Evolutionary conservation across 2,329 filamentous ascomycete genomes (phyloP).

Genomic region (Aspergillus hortae): DNA sequence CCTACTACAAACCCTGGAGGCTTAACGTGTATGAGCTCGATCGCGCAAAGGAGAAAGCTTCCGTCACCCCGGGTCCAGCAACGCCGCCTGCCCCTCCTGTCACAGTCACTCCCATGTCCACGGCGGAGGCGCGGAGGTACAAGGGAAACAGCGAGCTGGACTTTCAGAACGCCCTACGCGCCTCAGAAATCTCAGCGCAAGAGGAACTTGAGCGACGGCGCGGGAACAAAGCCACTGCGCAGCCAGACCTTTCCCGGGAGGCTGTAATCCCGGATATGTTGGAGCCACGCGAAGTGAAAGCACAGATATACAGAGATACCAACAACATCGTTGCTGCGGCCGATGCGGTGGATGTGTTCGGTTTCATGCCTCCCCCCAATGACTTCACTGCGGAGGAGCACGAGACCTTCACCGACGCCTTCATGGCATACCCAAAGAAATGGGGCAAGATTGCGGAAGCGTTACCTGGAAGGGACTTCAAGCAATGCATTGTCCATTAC

Average conservation of each 20-base stretch:
- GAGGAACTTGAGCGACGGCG: slow-evolving; percentile 46
- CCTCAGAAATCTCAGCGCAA: slow-evolving; percentile 46
- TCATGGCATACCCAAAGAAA: slow-evolving; percentile 48
- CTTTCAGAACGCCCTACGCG: slow-evolving; percentile 46
- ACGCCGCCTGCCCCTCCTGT: slow-evolving; percentile 25
- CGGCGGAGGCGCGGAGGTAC: slow-evolving; percentile 40
- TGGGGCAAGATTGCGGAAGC: slow-evolving; percentile 50
- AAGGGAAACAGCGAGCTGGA: slow-evolving; percentile 50
- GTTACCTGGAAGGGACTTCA: slow-evolving; percentile 44
- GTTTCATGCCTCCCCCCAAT: slow-evolving; percentile 43
- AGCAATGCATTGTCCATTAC: slow-evolving; percentile 50
- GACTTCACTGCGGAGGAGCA: slow-evolving; percentile 49
- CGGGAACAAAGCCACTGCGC: slow-evolving; percentile 41
- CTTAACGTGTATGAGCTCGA: slow-evolving; percentile 42
- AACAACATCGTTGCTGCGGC: slow-evolving; percentile 41
- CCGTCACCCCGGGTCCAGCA: slow-evolving; percentile 34
- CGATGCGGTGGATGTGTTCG: slow-evolving; percentile 41
- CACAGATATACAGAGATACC: slow-evolving; percentile 44
- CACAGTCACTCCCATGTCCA: slow-evolving; percentile 27
- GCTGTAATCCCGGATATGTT: slow-evolving; percentile 49
- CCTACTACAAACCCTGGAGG: slow-evolving; percentile 45
- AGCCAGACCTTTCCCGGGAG: slow-evolving; percentile 44
- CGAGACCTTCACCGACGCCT: slow-evolving; percentile 44
- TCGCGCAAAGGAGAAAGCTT: slow-evolving; percentile 36
- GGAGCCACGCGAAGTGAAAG: slow-evolving; percentile 35